phyloP scores from a whole-genome alignment of 345 rosid species.

The Salix dunnii region DNA sequence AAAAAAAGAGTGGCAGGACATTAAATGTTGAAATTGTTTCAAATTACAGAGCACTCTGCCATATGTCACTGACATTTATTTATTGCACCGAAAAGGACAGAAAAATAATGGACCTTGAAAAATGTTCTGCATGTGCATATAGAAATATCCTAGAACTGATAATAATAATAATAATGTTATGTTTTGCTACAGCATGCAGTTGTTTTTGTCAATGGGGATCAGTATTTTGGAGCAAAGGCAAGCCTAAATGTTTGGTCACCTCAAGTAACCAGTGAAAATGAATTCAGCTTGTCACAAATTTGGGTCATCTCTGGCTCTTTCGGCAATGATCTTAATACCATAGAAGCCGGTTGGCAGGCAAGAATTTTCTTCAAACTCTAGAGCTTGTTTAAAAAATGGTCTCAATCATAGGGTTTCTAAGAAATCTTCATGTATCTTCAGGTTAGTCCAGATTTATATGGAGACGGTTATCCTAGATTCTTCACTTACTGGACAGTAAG shows the following conservation, averaged over 20 bases:
- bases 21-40: neutral
- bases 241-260: conserved; percentile 36
- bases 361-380: neutral
- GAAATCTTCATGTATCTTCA: conserved; percentile 8
- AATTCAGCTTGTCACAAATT: conserved; percentile 34
- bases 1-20: neutral
- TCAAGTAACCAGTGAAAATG: conserved; percentile 17
- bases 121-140: neutral
- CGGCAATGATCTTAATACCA: conserved; percentile 33
- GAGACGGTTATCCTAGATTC: conserved; percentile 33
- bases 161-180: neutral
- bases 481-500: conserved; percentile 39
- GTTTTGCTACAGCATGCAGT: conserved; percentile 28
- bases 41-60: neutral
- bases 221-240: conserved; percentile 36
- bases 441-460: conserved; percentile 35
- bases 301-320: conserved; percentile 38
- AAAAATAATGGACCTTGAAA: neutral
- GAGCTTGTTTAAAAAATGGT: neutral
- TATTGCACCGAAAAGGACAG: neutral
- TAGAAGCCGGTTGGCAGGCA: conserved; percentile 42
- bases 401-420: neutral
- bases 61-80: conserved; percentile 13
- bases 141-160: neutral
- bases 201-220: conserved; percentile 33